A percentile compares a stretch with the other conserved stretches of the same genome.
These are phyloP conservation scores for Euclidium syriacum DNA, from an alignment of 345 rosid genomes.

Conservation along the genomic window DNA sequence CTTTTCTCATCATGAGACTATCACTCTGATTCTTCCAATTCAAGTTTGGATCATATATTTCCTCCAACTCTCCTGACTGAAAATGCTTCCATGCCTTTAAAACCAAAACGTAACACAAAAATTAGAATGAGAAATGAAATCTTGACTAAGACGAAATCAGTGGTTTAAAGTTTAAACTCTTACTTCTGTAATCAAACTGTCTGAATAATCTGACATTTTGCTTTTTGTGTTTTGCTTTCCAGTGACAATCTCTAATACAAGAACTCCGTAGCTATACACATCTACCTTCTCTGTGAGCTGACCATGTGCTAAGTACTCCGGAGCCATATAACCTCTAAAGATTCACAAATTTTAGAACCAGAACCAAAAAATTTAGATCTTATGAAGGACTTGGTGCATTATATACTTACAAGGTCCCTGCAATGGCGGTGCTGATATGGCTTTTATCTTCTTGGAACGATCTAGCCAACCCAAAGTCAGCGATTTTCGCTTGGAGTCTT, in stretches of 20 bases:
- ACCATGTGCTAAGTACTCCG: slow-evolving; percentile 87
- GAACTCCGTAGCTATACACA: slow-evolving; percentile 85
- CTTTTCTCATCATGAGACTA: slow-evolving; percentile 43
- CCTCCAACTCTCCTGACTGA: slow-evolving; percentile 60
- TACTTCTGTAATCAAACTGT: slow-evolving; percentile 74
- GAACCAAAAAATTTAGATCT: background rate
- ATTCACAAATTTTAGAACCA: slow-evolving; percentile 5
- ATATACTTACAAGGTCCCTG: slow-evolving; percentile 80
- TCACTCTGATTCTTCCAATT: slow-evolving; percentile 33
- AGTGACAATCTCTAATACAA: slow-evolving; percentile 71
- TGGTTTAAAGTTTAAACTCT: no score
- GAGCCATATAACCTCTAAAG: slow-evolving; percentile 95
- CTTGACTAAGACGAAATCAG: background rate
- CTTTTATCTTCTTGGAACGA: slow-evolving; percentile 89
- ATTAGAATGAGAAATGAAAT: slow-evolving; percentile 12
- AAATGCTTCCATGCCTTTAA: slow-evolving; percentile 72
- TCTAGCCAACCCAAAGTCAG: slow-evolving; percentile 92
- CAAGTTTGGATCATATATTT: slow-evolving; percentile 65
- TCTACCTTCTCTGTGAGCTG: slow-evolving; percentile 92
- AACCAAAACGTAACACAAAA: background rate
- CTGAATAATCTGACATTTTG: slow-evolving; percentile 67
- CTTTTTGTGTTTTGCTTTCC: slow-evolving; percentile 73
- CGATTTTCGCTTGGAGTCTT: slow-evolving; percentile 81
- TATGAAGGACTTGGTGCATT: background rate
- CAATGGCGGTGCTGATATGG: slow-evolving; percentile 96